A percentile compares a stretch with the other conserved stretches of the same genome.
These are phyloP conservation scores for Orbilia javanica DNA, from an alignment of 2,329 filamentous ascomycete genomes.

Conservation along the genomic window DNA sequence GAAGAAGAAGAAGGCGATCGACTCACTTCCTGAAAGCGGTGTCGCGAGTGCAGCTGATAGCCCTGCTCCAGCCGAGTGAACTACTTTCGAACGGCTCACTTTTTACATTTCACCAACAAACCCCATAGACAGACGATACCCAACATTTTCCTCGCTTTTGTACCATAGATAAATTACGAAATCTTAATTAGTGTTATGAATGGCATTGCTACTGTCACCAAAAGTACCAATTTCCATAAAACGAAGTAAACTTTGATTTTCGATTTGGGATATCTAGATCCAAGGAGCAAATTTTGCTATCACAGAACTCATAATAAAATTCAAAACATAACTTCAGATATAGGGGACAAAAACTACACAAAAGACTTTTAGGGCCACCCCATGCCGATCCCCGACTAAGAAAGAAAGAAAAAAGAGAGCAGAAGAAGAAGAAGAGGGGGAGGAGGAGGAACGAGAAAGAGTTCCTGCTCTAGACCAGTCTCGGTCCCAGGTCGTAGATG, in stretches of 20 bases:
- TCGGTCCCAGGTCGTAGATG: too few relatives aligned
- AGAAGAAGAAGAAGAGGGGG: too few relatives aligned
- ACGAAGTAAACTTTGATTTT: background rate
- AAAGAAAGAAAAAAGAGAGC: too few relatives aligned
- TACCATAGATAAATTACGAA: background rate
- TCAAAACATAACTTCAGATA: background rate
- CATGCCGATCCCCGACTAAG: too few relatives aligned
- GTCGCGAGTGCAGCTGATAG: conserved; percentile 74
- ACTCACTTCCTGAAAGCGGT: conserved; percentile 69
- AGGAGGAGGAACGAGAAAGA: too few relatives aligned
- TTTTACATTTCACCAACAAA: background rate
- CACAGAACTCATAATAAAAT: background rate
- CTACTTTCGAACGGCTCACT: background rate
- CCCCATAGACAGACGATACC: background rate
- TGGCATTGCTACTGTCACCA: background rate
- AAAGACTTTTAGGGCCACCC: background rate
- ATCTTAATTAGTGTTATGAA: background rate
- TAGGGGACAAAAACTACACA: too few relatives aligned
- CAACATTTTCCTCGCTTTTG: background rate
- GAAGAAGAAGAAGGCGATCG: conserved; percentile 71
- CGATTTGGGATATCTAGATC: background rate
- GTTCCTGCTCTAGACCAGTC: too few relatives aligned
- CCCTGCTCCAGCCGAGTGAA: conserved; percentile 67
- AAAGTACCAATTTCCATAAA: background rate
- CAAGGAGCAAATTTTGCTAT: background rate